phyloP scores from a whole-genome alignment of 2,329 filamentous ascomycete genomes.

The Cercospora zeina region DNA sequence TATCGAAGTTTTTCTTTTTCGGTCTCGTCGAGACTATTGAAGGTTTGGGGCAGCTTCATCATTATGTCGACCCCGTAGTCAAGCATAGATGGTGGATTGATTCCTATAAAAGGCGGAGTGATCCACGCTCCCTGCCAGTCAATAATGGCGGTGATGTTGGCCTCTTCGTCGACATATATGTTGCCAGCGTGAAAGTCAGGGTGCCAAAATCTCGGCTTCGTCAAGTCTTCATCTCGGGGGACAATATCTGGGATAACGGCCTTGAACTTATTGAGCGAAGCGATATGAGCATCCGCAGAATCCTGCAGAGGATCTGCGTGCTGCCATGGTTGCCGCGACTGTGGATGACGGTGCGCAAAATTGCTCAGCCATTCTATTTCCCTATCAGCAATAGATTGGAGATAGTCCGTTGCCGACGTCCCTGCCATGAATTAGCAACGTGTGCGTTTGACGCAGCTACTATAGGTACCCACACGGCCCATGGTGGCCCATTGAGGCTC shows the following conservation, averaged over 20 bases:
- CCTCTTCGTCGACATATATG: conserved; percentile 43
- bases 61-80: conserved; percentile 12
- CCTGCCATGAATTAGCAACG: conserved; percentile 11
- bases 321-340: conserved; percentile 16
- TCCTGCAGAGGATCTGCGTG: conserved; percentile 10
- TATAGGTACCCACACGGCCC: conserved; percentile 34
- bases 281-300: conserved; percentile 12
- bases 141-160: conserved; percentile 44
- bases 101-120: conserved; percentile 11
- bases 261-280: conserved; percentile 15
- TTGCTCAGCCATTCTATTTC: conserved; percentile 13
- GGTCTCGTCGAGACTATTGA: conserved; percentile 12
- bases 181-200: conserved; percentile 44
- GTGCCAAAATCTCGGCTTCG: conserved; percentile 44
- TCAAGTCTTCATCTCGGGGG: conserved; percentile 13
- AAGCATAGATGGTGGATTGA: conserved; percentile 10
- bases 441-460: conserved; percentile 9
- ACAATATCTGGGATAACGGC: conserved; percentile 13
- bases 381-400: conserved; percentile 15
- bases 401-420: conserved; percentile 11
- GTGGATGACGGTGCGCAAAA: conserved; percentile 7
- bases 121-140: conserved; percentile 46
- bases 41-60: conserved; percentile 14
- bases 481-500: conserved; percentile 33
- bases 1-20: conserved; percentile 11